phyloP scores from a whole-genome alignment of 2,329 filamentous ascomycete species.

The Chaetomiaceae sp. region DNA sequence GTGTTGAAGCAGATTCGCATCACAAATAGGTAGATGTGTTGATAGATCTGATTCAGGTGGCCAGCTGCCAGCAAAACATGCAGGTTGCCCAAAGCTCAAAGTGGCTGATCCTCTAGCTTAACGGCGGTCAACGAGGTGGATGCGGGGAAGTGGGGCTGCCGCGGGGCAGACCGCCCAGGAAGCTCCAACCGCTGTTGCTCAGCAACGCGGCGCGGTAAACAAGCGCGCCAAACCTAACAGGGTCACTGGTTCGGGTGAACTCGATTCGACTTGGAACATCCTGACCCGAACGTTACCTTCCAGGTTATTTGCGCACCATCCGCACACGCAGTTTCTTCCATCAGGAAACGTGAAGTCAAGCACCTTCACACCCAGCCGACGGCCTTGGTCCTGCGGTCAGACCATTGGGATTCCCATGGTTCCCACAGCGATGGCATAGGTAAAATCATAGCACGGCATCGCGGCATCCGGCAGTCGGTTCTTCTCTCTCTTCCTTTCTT shows the following conservation, averaged over 20 bases:
- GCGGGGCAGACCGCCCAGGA: not conserved
- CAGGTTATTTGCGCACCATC: not conserved
- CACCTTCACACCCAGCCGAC: not conserved
- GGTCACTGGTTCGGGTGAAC: slow-evolving; percentile 8
- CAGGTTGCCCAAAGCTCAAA: too few relatives aligned
- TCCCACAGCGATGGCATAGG: slow-evolving; percentile 19
- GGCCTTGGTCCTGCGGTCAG: slow-evolving; percentile 1
- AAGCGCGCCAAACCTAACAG: slow-evolving; percentile 1
- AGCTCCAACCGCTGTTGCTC: not conserved
- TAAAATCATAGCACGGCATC: slow-evolving; percentile 1
- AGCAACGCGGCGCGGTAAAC: slow-evolving; percentile 22
- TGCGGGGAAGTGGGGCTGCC: slow-evolving; percentile 7
- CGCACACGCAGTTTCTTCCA: not conserved
- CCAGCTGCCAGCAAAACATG: too few relatives aligned
- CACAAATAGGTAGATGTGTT: too few relatives aligned
- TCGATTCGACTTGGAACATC: slow-evolving; percentile 9
- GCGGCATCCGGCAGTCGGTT: slow-evolving; percentile 4
- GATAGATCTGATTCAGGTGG: too few relatives aligned
- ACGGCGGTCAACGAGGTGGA: not conserved
- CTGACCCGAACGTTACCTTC: too few relatives aligned
- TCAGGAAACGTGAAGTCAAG: not conserved
- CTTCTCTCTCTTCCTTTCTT: not conserved
- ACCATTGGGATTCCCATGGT: slow-evolving; percentile 9
- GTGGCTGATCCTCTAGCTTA: not conserved
- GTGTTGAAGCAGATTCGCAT: too few relatives aligned